A percentile compares a stretch with the other conserved stretches of the same genome.
Conservation (phyloP, 2,329 filamentous ascomycete species). For the Trichoderma guizhouense region DNA sequence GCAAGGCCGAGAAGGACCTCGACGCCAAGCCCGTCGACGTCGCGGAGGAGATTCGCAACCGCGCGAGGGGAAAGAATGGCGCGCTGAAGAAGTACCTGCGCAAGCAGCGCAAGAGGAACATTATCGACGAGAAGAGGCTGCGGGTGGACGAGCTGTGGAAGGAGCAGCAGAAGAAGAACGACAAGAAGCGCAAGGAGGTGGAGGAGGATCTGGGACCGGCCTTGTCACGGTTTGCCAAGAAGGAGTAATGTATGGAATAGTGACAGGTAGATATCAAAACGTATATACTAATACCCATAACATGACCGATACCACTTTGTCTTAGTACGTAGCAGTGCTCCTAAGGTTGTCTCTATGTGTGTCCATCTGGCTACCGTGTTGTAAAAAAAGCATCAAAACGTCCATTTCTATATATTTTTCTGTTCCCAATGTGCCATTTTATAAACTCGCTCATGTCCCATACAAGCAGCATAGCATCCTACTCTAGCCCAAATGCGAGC, state of each 20-base stretch:
- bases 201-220: conserved; percentile 79
- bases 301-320: neutral
- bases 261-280: conserved; percentile 3
- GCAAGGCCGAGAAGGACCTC: conserved; percentile 72
- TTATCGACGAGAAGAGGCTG: conserved; percentile 92
- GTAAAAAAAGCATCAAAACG: neutral
- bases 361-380: neutral
- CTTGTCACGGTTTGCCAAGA: conserved; percentile 78
- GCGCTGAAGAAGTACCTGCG: conserved; percentile 82
- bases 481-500: neutral
- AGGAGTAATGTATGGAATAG: conserved; percentile 43
- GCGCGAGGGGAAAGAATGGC: conserved; percentile 84
- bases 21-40: conserved; percentile 63
- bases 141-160: conserved; percentile 80
- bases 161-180: conserved; percentile 64
- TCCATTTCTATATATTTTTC: conserved; percentile 1
- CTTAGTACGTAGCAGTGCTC: neutral
- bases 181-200: conserved; percentile 59
- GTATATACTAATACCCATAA: conserved; percentile 22
- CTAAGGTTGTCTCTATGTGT: neutral
- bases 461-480: neutral
- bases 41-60: conserved; percentile 65
- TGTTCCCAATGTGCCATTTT: neutral
- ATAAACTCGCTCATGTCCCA: neutral
- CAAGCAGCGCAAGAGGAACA: conserved; percentile 88